These are phyloP conservation scores for Suillus clintonianus DNA, from an alignment of 768 basidiomycete genomes.

Conservation along the genomic window DNA sequence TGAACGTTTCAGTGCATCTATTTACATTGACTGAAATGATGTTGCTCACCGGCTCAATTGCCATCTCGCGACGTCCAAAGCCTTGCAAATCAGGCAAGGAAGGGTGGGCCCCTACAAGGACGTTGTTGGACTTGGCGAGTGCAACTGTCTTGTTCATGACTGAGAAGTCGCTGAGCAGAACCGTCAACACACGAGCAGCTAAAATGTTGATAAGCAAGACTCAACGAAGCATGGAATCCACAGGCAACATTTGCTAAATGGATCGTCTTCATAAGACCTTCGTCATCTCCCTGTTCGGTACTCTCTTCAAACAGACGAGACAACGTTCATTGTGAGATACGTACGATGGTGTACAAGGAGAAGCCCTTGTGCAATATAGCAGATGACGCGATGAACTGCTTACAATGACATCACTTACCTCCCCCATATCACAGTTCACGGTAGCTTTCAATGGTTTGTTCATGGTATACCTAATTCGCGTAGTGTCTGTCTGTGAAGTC, in stretches of 20 bases:
- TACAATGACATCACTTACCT: constrained; percentile 34
- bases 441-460: constrained; percentile 36
- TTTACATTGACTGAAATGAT: neutral
- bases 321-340: neutral
- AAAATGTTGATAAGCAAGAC: neutral
- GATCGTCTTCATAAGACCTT: constrained; percentile 54
- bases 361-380: constrained; percentile 40
- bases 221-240: constrained; percentile 66
- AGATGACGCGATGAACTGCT: neutral
- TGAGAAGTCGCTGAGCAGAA: constrained; percentile 50
- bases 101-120: constrained; percentile 68
- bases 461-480: constrained; percentile 12
- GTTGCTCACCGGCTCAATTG: constrained; percentile 51
- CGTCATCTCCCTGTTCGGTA: constrained; percentile 47
- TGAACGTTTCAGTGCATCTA: neutral
- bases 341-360: constrained; percentile 50
- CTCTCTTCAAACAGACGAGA: neutral
- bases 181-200: neutral
- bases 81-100: constrained; percentile 65
- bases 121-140: constrained; percentile 56
- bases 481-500: neutral
- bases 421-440: constrained; percentile 60
- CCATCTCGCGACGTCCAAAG: constrained; percentile 68
- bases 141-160: constrained; percentile 65
- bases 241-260: constrained; percentile 67